These are phyloP conservation scores for Saccharum hybrid DNA, from an alignment of 202 grass and related monocot species.

Conservation along the genomic window DNA sequence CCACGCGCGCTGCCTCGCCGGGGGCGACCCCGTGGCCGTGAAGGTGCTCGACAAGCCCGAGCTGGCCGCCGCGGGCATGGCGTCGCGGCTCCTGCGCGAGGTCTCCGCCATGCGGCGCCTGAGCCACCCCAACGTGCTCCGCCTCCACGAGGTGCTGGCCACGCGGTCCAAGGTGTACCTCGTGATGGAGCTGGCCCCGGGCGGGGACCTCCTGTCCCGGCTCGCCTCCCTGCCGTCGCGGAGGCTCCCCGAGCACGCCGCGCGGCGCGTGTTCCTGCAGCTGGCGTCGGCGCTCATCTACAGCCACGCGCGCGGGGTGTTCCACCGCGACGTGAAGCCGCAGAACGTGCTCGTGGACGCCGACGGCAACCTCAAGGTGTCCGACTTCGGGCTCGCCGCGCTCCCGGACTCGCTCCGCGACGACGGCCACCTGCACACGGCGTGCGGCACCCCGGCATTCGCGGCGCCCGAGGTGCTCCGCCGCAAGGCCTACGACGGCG, in stretches of 20 bases:
- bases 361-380: constrained; percentile 75
- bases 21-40: constrained; percentile 64
- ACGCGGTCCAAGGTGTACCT: constrained; percentile 83
- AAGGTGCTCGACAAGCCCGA: constrained; percentile 82
- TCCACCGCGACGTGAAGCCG: constrained; percentile 90
- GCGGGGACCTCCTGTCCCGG: constrained; percentile 71
- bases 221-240: constrained; percentile 55
- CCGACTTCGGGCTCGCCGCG: constrained; percentile 88
- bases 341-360: constrained; percentile 88
- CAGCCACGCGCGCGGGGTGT: constrained; percentile 82
- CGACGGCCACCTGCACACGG: constrained; percentile 74
- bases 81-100: constrained; percentile 61
- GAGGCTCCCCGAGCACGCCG: constrained; percentile 57
- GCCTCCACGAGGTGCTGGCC: constrained; percentile 90
- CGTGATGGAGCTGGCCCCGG: constrained; percentile 80
- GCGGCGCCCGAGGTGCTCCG: constrained; percentile 81
- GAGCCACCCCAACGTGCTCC: constrained; percentile 78
- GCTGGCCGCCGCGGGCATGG: constrained; percentile 47
- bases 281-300: constrained; percentile 75
- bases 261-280: constrained; percentile 75
- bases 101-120: constrained; percentile 85
- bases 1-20: constrained; percentile 60
- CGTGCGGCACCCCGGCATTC: constrained; percentile 88
- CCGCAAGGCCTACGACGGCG: constrained; percentile 77
- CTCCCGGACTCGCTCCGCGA: constrained; percentile 71